These are phyloP conservation scores for Tulasnella sp. DNA, from an alignment of 768 basidiomycete genomes.

Conservation along the genomic window DNA sequence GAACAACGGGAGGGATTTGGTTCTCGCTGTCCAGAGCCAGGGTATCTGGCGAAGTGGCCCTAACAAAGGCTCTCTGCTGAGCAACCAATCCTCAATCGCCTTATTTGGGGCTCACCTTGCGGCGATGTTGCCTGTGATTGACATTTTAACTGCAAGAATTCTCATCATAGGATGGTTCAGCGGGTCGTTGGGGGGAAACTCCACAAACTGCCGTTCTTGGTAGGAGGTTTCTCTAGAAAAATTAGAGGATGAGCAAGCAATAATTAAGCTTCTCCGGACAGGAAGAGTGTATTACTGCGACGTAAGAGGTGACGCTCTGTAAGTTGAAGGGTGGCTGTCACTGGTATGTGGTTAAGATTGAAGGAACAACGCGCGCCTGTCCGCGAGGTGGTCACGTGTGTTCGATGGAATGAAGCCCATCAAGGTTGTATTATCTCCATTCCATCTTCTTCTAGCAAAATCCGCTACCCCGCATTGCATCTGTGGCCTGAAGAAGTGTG, in stretches of 20 bases:
- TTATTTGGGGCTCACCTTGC: not conserved
- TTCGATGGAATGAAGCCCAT: no score
- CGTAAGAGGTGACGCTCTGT: not conserved
- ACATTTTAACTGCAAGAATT: not conserved
- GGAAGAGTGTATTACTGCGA: not conserved
- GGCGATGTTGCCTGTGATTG: not conserved
- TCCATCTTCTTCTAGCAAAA: no score
- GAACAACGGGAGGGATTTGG: not conserved
- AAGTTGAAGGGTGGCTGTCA: no score
- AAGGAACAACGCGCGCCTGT: no score
- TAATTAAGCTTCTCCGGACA: not conserved
- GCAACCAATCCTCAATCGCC: not conserved
- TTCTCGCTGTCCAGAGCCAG: not conserved
- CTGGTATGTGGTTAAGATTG: no score
- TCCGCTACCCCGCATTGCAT: no score
- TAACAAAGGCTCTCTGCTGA: not conserved
- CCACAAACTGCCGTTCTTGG: not conserved
- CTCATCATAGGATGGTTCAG: not conserved
- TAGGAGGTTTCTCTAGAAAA: not conserved
- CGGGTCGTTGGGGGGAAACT: not conserved
- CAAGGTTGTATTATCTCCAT: no score
- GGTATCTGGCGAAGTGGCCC: not conserved
- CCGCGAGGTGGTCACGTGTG: no score
- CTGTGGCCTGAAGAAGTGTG: no score
- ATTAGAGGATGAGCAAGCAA: not conserved